Evolutionary conservation across 1,284 basidiomycete species (phyloP), one percentile per base, ranked within the genome.

Genomic region (Grifola frondosa): DNA sequence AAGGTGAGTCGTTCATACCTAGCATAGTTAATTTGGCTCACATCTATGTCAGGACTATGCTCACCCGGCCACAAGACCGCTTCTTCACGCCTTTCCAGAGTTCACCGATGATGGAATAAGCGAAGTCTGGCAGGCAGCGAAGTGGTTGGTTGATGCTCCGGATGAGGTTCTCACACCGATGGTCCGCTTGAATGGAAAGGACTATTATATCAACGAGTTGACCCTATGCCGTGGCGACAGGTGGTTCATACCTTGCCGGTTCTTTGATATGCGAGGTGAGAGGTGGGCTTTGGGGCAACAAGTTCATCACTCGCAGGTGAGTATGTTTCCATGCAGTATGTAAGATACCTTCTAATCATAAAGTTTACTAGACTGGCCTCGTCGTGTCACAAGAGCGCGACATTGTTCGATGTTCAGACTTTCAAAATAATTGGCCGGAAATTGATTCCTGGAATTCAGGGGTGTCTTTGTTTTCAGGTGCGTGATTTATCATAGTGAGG

Each of bases 201-300:
- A 59, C 30, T 65, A 49, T 50, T 66, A 57, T 15, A 19, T 60
- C 12, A 44, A 59, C 10, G 54, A 66, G 32, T 45, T 66, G 1
- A 31, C 53, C 0, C 40, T 47, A 11, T 37, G 31, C 22, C 8
- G 2, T 2, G 20, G 36, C 11, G 15, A 5, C 6, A n/a, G n/a
- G 6, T 32, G 24, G 37, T 47, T 39, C 22, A 42, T 47, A 11
- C 46, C 46, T 5, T n/a, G 13, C 6, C 46, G 40, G 2, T 47
- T 42, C 23, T 47, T 42, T 25, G 35, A 42, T 9, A 37, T 26
- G 12, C 28, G 28, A 15, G 31, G 26, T 12, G 23, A 11, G 2
- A 16, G 35, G 1, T 47, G 30, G 31, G 40, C 40, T 0, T 30
- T 34, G 12, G 35, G 39, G 1, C 34, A 17, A n/a, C 7, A 7